Percentiles rank a stretch among this genome's conserved stretches.
These are phyloP conservation scores for Chaetomiaceae sp. DNA, from an alignment of 2,329 filamentous ascomycete species.

Conservation along the genomic window DNA sequence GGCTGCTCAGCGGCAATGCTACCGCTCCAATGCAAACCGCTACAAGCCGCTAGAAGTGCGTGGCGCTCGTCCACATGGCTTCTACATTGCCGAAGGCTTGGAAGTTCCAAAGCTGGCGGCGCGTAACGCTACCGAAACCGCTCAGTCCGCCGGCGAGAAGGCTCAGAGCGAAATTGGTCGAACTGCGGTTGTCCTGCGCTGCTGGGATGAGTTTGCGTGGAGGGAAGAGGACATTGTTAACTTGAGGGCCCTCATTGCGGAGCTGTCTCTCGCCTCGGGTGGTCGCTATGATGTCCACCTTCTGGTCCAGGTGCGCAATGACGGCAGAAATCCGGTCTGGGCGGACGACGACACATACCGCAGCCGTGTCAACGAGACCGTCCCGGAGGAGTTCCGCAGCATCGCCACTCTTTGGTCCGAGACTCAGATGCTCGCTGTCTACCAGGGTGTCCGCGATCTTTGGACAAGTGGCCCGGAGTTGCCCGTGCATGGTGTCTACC, in stretches of 20 bases:
- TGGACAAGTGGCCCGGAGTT: conserved; percentile 60
- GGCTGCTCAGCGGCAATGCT: conserved; percentile 68
- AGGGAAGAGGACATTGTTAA: conserved; percentile 75
- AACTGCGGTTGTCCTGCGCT: conserved; percentile 74
- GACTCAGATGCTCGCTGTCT: conserved; percentile 84
- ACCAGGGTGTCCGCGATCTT: conserved; percentile 78
- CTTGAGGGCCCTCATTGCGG: conserved; percentile 75
- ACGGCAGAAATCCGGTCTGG: conserved; percentile 70
- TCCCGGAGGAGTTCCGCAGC: conserved; percentile 80
- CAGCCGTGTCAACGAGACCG: conserved; percentile 58
- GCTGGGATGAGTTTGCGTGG: conserved; percentile 76
- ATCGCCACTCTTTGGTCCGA: conserved; percentile 92
- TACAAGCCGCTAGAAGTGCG: conserved; percentile 49
- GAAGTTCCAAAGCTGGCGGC: conserved; percentile 23
- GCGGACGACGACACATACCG: conserved; percentile 64
- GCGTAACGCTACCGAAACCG: conserved; percentile 22
- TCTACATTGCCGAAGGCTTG: conserved; percentile 40
- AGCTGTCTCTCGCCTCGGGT: conserved; percentile 72
- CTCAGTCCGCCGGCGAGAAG: conserved; percentile 7
- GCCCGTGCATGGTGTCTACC: conserved; percentile 86
- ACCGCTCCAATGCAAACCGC: conserved; percentile 61
- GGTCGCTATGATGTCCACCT: conserved; percentile 84
- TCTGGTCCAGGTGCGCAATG: conserved; percentile 75
- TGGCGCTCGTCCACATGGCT: conserved; percentile 41
- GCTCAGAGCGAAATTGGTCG: conserved; percentile 41